These are phyloP conservation scores for Pyrenopolyporus hunteri DNA, from an alignment of 495 filamentous ascomycete genomes.

Conservation along the genomic window DNA sequence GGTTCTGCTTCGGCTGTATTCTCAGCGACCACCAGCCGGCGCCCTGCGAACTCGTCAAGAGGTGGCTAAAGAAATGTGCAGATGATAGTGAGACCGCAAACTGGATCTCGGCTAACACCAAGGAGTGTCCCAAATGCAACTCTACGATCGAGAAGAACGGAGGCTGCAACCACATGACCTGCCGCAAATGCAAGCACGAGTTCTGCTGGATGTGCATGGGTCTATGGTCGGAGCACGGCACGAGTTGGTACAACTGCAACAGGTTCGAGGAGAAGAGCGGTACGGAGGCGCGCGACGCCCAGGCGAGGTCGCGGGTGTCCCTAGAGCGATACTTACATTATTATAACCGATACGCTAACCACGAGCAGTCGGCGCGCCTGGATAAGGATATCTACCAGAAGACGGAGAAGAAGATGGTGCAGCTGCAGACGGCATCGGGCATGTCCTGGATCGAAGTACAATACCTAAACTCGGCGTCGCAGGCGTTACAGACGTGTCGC, in stretches of 20 bases:
- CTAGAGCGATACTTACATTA: conserved; percentile 96
- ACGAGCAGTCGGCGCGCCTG: conserved; percentile 95
- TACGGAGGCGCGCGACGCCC: conserved; percentile 83
- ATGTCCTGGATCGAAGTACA: conserved; percentile 99
- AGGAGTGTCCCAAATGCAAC: conserved; percentile 93
- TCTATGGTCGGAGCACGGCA: conserved; percentile 96
- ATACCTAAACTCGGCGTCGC: conserved; percentile 89
- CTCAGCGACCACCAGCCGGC: conserved; percentile 90
- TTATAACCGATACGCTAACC: conserved; percentile 98
- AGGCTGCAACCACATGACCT: conserved; percentile 99
- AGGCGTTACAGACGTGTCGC: conserved; percentile 91
- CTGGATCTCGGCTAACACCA: conserved; percentile 99
- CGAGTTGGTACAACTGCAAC: conserved; percentile 99
- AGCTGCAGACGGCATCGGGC: conserved; percentile 86
- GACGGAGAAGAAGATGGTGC: conserved; percentile 99
- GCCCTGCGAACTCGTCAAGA: conserved; percentile 89
- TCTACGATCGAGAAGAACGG: conserved; percentile 99
- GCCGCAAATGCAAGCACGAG: conserved; percentile 96
- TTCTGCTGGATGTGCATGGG: conserved; percentile 99
- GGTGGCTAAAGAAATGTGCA: conserved; percentile 97
- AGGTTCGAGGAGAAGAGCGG: conserved; percentile 96
- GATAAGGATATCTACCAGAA: conserved; percentile 96
- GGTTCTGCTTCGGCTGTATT: conserved; percentile 97
- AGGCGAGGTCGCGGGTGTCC: conserved; percentile 86
- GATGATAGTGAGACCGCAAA: conserved; percentile 98